Evolutionary conservation across 768 basidiomycete species (phyloP).

Genomic region (Leccinum aurantiacum): DNA sequence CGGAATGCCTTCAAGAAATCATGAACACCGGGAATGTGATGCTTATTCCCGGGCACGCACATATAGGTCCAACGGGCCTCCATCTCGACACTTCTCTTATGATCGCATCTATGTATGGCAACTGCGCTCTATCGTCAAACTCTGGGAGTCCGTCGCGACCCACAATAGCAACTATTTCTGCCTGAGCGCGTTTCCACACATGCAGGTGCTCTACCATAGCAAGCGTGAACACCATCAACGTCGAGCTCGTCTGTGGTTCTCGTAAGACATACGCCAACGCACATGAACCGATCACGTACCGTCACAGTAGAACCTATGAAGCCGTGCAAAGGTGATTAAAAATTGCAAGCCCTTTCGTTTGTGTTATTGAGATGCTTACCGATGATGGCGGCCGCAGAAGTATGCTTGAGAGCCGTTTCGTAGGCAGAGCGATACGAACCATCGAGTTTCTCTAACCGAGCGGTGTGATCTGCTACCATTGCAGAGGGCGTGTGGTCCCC

Average conservation of each 20-base stretch:
- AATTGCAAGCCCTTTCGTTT: not conserved
- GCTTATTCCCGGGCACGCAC: not conserved
- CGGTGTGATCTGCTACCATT: slow-evolving; percentile 12
- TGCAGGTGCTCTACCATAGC: not conserved
- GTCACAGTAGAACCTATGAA: not conserved
- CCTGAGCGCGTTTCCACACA: not conserved
- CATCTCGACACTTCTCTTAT: not conserved
- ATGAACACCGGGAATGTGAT: not conserved
- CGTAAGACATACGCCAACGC: not conserved
- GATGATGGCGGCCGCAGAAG: slow-evolving; percentile 7
- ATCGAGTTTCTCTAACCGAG: slow-evolving; percentile 8
- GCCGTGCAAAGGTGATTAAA: not conserved
- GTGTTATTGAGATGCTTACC: slow-evolving; percentile 2
- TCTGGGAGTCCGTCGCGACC: slow-evolving; percentile 1
- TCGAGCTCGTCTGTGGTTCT: not conserved
- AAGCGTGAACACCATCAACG: not conserved
- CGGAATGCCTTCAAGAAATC: slow-evolving; percentile 12
- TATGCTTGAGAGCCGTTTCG: not conserved
- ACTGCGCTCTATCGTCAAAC: slow-evolving; percentile 1
- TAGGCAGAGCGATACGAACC: not conserved
- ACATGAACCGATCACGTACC: not conserved
- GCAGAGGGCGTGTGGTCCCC: not conserved
- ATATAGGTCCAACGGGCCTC: not conserved
- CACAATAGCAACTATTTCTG: slow-evolving; percentile 3
- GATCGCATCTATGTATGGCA: not conserved